Evolutionary conservation across 2,329 filamentous ascomycete genomes (phyloP), one percentile per base, ranked within the genome.

Genomic region (Tolypocladium amazonense): DNA sequence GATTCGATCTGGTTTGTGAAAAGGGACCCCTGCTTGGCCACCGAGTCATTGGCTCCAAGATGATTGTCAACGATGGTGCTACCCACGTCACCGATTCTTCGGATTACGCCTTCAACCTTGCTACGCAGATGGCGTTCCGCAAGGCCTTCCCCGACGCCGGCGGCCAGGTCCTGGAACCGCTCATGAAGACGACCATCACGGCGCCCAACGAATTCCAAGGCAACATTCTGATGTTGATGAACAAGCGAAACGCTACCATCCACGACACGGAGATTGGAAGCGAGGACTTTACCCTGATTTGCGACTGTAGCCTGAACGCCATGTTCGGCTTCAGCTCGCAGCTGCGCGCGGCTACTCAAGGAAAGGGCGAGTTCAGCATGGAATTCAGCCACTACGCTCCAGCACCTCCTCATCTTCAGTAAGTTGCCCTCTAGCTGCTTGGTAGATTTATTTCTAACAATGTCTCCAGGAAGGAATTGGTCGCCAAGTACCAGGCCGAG

Each of bases 291-390:
- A 96, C 90, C 7, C 83, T 97, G 61, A 85, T 88, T 59, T 92
- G 92, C 33, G 94, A 97, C 77, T 96, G 92, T 79, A 92, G 88
- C 72, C 76, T 99, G 72, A 96, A 97, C 74, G 86, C 88, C 73
- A 99, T 99, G 94, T 99, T 99, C 73, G 94, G 94, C 64, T 97
- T 99, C 78, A 92, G 88, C 69, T 90, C 88, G 50, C 90, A 96
- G 76, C 77, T 99, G 66, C 85, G 94, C 67, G 94, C 94, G 18
- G 90, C 92, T 27, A 97, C 92, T 2, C 94, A 99, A 78, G 94
- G 94, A 63, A 99, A 99, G 82, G 94, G 94, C 69, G 94, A 99
- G 79, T 99, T 97, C 72, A 89, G 84, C 69, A 97, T 99, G 94
- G 94, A 99, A 77, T 99, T 99, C 71, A 94, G 89, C 75, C 94